Conservation (phyloP, 1,284 basidiomycete genomes). For the Ceratobasidium sp. region DNA sequence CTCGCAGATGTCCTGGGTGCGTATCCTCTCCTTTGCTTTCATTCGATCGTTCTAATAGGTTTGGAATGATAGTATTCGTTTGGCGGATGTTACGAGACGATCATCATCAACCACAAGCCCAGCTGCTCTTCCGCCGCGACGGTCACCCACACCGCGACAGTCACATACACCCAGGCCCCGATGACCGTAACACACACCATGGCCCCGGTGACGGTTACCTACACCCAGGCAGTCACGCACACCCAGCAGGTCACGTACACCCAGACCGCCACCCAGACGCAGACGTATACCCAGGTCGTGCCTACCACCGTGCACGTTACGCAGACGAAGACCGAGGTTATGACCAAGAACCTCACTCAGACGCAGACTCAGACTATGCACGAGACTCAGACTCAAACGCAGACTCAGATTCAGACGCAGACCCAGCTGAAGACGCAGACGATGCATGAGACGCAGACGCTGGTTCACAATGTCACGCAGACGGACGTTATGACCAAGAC, state of each 20-base stretch:
- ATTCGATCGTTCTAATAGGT: background rate
- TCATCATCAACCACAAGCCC: slow-evolving; percentile 44
- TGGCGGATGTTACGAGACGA: slow-evolving; percentile 47
- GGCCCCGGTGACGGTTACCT: slow-evolving; percentile 2
- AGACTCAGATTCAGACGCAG: slow-evolving; percentile 5
- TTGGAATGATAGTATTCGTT: slow-evolving; percentile 38
- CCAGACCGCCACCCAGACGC: slow-evolving; percentile 2
- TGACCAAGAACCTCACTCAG: slow-evolving; percentile 9
- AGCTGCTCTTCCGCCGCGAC: slow-evolving; percentile 18
- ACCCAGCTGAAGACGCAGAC: slow-evolving; percentile 33
- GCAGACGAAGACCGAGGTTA: background rate
- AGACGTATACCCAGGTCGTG: slow-evolving; percentile 16
- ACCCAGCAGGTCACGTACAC: slow-evolving; percentile 22
- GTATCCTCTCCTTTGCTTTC: slow-evolving; percentile 1
- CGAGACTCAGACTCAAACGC: slow-evolving; percentile 5
- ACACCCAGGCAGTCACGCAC: slow-evolving; percentile 10
- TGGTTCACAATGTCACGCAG: slow-evolving; percentile 26
- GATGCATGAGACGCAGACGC: slow-evolving; percentile 8
- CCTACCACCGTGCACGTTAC: slow-evolving; percentile 22
- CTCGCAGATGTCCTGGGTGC: slow-evolving; percentile 43
- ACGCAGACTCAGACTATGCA: slow-evolving; percentile 35
- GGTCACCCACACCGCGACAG: slow-evolving; percentile 20
- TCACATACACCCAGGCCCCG: slow-evolving; percentile 26
- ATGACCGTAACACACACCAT: slow-evolving; percentile 20
- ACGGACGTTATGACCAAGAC: slow-evolving; percentile 19